Evolutionary conservation across 2,329 filamentous ascomycete species (phyloP).

Genomic region (Aspergillus vadensis): DNA sequence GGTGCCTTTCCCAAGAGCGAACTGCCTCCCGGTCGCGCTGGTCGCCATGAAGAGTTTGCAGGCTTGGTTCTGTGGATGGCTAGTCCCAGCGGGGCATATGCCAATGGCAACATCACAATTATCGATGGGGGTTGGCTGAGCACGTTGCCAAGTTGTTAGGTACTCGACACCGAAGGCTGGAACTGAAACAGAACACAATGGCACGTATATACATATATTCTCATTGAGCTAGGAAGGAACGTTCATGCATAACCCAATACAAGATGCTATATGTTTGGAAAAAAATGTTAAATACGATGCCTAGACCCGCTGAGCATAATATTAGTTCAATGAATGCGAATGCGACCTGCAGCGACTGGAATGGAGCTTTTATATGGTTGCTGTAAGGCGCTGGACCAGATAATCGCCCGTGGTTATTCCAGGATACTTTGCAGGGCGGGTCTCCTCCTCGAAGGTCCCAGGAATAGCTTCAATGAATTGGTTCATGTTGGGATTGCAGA

Average conservation of each 20-base stretch:
- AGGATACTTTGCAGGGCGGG: conserved; percentile 68
- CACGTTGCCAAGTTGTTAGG: conserved; percentile 57
- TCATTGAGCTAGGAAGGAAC: neutral
- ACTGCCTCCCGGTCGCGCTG: conserved; percentile 62
- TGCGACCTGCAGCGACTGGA: too few species aligned
- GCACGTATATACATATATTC: neutral
- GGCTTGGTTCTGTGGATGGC: conserved; percentile 67
- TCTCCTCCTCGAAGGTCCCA: conserved; percentile 65
- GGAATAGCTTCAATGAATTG: conserved; percentile 77
- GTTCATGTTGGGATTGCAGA: conserved; percentile 83
- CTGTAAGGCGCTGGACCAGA: conserved; percentile 72
- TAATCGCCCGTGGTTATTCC: conserved; percentile 80
- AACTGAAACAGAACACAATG: neutral
- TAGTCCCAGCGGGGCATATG: conserved; percentile 64
- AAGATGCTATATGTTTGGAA: neutral
- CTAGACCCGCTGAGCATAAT: too few species aligned
- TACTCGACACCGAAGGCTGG: neutral
- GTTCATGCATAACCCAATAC: neutral
- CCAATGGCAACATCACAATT: conserved; percentile 65
- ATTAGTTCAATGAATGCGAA: too few species aligned
- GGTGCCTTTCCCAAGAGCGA: conserved; percentile 46
- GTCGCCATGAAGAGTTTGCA: conserved; percentile 64
- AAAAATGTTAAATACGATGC: too few species aligned
- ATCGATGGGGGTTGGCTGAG: conserved; percentile 65
- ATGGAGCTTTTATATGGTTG: conserved; percentile 59